These are phyloP conservation scores for Leccinum disarticulatum DNA, from an alignment of 768 basidiomycete species.

Conservation along the genomic window DNA sequence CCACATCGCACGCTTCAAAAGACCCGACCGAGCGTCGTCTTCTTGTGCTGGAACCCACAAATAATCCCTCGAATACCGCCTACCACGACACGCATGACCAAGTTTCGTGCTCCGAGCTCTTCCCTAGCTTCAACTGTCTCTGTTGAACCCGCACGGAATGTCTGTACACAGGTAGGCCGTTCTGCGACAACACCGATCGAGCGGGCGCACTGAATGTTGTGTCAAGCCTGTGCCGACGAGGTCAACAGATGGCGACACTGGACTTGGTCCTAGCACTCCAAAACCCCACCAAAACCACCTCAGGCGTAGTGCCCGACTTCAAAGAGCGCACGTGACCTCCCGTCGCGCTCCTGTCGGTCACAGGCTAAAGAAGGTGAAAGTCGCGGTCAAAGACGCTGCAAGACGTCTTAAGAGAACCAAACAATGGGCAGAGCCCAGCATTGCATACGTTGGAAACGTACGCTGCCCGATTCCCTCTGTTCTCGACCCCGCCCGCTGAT, in stretches of 20 bases:
- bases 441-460: slow-evolving; percentile 66
- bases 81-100: slow-evolving; percentile 14
- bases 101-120: slow-evolving; percentile 20
- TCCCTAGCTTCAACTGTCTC: slow-evolving; percentile 12
- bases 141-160: neutral
- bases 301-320: neutral
- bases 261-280: too few relatives aligned
- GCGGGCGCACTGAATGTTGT: neutral
- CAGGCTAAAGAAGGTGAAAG: slow-evolving; percentile 13
- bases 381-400: slow-evolving; percentile 17
- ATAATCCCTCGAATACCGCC: slow-evolving; percentile 1
- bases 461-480: slow-evolving; percentile 21
- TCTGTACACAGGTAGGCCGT: slow-evolving; percentile 12
- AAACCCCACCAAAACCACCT: too few relatives aligned
- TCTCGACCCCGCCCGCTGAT: slow-evolving; percentile 5
- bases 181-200: neutral
- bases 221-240: neutral
- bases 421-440: slow-evolving; percentile 22
- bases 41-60: neutral
- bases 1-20: slow-evolving; percentile 20
- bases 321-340: slow-evolving; percentile 5
- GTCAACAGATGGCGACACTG: too few relatives aligned
- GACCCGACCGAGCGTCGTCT: neutral
- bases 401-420: slow-evolving; percentile 16
- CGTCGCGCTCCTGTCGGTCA: neutral